Percentiles rank a stretch among this genome's conserved stretches.
Evolutionary conservation across 805 yeast species (phyloP).

Genomic region (Candida palmyrensis): DNA sequence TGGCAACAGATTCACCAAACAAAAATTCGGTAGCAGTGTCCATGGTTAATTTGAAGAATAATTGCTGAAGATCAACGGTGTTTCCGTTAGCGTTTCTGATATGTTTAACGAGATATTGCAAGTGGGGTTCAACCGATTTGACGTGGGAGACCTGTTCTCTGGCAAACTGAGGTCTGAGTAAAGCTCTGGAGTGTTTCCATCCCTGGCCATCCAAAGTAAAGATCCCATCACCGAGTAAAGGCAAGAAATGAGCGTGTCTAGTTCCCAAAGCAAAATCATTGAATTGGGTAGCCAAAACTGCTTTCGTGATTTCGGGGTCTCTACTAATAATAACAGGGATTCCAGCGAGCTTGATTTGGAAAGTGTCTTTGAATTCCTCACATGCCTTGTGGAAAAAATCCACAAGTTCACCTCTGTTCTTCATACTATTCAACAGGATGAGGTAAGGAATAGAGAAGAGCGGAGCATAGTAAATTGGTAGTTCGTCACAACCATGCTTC

Average conservation of each 20-base stretch:
- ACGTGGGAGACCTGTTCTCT: slow-evolving; percentile 35
- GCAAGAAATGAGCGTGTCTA: slow-evolving; percentile 26
- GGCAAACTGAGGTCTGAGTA: slow-evolving; percentile 35
- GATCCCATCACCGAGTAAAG: slow-evolving; percentile 33
- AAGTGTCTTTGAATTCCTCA: slow-evolving; percentile 4
- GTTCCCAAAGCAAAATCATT: slow-evolving; percentile 29
- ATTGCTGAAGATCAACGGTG: slow-evolving; percentile 28
- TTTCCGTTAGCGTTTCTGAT: slow-evolving; percentile 16
- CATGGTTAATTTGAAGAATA: slow-evolving; percentile 29
- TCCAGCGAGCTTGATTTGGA: slow-evolving; percentile 10
- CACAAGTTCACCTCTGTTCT: slow-evolving; percentile 19
- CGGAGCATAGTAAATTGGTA: slow-evolving; percentile 5
- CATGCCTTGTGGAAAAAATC: slow-evolving; percentile 13
- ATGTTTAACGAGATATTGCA: slow-evolving; percentile 22
- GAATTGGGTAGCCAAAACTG: slow-evolving; percentile 34
- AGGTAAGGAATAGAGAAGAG: slow-evolving; percentile 7
- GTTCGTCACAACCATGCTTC: slow-evolving; percentile 15
- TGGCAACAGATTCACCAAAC: slow-evolving; percentile 32
- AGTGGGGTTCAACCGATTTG: slow-evolving; percentile 26
- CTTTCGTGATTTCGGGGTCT: slow-evolving; percentile 35
- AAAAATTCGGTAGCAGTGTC: slow-evolving; percentile 39
- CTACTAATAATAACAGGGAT: slow-evolving; percentile 19
- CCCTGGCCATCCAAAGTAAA: slow-evolving; percentile 34
- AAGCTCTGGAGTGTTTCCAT: slow-evolving; percentile 35
- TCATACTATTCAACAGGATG: slow-evolving; percentile 8